Percentiles rank a stretch among this genome's conserved stretches.
Evolutionary conservation across 169 alveolate genomes (phyloP).

Genomic region (Eimeria zaria): DNA sequence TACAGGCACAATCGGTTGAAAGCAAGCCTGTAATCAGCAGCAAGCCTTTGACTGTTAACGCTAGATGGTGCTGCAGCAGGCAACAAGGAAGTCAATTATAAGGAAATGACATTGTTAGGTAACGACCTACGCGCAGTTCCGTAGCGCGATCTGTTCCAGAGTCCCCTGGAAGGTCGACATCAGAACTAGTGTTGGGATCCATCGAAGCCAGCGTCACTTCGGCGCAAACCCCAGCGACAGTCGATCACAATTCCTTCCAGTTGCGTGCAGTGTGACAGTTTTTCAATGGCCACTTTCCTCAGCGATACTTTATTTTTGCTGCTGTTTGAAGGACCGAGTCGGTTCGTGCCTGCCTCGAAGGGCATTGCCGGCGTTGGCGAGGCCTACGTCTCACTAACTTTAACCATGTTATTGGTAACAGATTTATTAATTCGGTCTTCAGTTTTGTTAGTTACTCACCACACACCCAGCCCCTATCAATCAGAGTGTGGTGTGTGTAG

Average conservation of each 20-base stretch:
- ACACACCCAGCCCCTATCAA: neutral
- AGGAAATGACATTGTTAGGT: neutral
- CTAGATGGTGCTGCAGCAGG: neutral
- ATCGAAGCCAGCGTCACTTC: conserved; percentile 11
- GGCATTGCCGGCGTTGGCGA: neutral
- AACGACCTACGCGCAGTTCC: neutral
- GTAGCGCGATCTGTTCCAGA: conserved; percentile 25
- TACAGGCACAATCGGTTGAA: neutral
- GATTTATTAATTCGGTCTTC: neutral
- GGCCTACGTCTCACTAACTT: neutral
- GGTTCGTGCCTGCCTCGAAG: neutral
- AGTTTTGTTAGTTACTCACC: neutral
- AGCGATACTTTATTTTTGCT: neutral
- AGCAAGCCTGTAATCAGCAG: neutral
- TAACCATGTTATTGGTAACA: neutral
- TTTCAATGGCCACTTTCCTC: neutral
- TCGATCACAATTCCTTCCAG: neutral
- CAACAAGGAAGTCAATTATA: neutral
- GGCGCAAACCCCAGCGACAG: neutral
- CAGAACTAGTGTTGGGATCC: conserved; percentile 3
- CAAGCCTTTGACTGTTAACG: neutral
- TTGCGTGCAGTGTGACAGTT: neutral
- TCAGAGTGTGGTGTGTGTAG: neutral
- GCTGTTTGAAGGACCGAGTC: neutral
- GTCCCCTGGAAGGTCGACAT: neutral